Evolutionary conservation across 768 basidiomycete species (phyloP), one percentile per base, ranked within the genome.

Genomic region (Crassisporium funariophilum): DNA sequence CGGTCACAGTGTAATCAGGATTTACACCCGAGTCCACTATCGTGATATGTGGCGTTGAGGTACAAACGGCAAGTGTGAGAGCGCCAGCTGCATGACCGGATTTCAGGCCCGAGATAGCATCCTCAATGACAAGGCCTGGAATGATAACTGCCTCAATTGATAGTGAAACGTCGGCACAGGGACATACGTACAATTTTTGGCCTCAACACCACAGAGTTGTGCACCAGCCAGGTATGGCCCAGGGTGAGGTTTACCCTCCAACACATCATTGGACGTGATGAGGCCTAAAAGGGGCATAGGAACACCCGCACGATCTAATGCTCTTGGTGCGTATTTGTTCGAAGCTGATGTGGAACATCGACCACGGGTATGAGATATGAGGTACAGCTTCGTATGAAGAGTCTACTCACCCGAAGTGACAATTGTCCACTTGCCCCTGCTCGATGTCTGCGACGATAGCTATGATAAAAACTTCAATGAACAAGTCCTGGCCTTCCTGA

Each of bases 171-270:
- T 22, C 9, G 37, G 27, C 16, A 21, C 17, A 22, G 19, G 13
- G n/a, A 31, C 8, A 21, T 25, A 57, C 79, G 46, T 39, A 83
- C 87, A 91, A 39, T 79, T 79, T 16, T 63, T 65, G 1, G 83
- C 72, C 38, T 82, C 70, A 17, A 78, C 74, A n/a, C 69, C 71
- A 47, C 85, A 79, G 37, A 69, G 73, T 43, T 67, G 55, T 13
- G 91, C 91, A 9, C 92, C 92, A 0, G 81, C 79, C 11, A 93
- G 69, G 66, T 95, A 97, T 16, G 94, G 94, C 25, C 81, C 90
- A 1, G 93, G 91, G 58, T 85, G 76, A n/a, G 93, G 93, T 69
- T 95, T 95, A 35, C 92, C 91, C 40, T 76, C 67, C 9, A 66
- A 56, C 8, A 86, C 85, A 53, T 87, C 81, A 64, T 86, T 80